A percentile compares a stretch with the other conserved stretches of the same genome.
Evolutionary conservation across 2,329 filamentous ascomycete species (phyloP).

Genomic region (Fusarium cyanostomum): DNA sequence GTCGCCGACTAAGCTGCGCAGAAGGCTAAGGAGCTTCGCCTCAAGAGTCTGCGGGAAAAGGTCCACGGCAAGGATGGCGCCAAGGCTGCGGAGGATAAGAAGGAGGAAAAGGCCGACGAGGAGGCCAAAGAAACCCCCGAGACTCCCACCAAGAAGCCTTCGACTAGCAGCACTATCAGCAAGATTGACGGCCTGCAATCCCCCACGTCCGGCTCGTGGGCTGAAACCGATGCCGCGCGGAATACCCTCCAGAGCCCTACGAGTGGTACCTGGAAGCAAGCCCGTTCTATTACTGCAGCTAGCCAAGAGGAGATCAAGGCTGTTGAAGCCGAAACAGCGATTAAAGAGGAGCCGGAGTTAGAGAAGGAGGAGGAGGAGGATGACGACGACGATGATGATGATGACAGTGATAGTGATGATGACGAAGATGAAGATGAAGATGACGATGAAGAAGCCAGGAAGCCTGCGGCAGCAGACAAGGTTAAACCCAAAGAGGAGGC

Average conservation of each 20-base stretch:
- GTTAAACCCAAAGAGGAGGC: slow-evolving; percentile 26
- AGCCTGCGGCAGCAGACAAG: slow-evolving; percentile 6
- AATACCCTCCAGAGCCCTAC: slow-evolving; percentile 56
- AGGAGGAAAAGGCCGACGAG: slow-evolving; percentile 3
- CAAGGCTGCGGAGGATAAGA: slow-evolving; percentile 10
- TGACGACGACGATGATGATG: slow-evolving; percentile 13
- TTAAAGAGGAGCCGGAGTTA: slow-evolving; percentile 52
- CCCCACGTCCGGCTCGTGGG: slow-evolving; percentile 57
- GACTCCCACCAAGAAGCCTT: slow-evolving; percentile 14
- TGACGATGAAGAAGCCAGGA: slow-evolving; percentile 27
- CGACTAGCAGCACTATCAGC: slow-evolving; percentile 13
- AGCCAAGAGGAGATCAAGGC: slow-evolving; percentile 52
- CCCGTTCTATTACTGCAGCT: slow-evolving; percentile 42
- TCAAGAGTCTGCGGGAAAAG: slow-evolving; percentile 64
- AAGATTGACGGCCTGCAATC: slow-evolving; percentile 53
- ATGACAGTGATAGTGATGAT: slow-evolving; percentile 33
- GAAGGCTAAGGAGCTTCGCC: slow-evolving; percentile 68
- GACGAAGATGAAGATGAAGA: slow-evolving; percentile 36
- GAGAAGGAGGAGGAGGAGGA: slow-evolving; percentile 41
- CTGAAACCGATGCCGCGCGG: slow-evolving; percentile 37
- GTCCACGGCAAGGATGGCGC: slow-evolving; percentile 58
- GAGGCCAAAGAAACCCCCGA: slow-evolving; percentile 18
- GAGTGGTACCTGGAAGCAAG: slow-evolving; percentile 54
- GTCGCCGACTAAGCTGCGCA: slow-evolving; percentile 72
- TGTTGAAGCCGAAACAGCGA: slow-evolving; percentile 48